Evolutionary conservation across 2,329 filamentous ascomycete species (phyloP).

Genomic region (Pestalotiopsis sp.): DNA sequence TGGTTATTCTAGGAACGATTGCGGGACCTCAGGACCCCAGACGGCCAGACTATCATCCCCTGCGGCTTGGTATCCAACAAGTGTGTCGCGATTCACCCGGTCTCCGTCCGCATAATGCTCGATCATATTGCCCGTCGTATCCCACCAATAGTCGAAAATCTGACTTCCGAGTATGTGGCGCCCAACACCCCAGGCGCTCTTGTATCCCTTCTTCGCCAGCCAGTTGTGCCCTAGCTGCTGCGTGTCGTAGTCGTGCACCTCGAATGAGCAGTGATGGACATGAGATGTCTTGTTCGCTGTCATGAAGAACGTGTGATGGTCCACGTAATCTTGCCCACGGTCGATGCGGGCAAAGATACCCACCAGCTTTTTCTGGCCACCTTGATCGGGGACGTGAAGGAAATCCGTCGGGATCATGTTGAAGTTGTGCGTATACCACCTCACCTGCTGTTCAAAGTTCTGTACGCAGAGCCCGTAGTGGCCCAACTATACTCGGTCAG

Average conservation of each 20-base stretch:
- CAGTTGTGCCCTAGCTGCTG: constrained; percentile 60
- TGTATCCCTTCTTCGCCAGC: constrained; percentile 51
- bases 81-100: constrained; percentile 51
- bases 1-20: not conserved
- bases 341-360: constrained; percentile 52
- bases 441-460: constrained; percentile 30
- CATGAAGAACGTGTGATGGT: constrained; percentile 59
- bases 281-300: constrained; percentile 29
- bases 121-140: constrained; percentile 41
- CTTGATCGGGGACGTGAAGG: constrained; percentile 15
- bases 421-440: constrained; percentile 33
- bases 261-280: constrained; percentile 58
- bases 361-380: constrained; percentile 21
- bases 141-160: constrained; percentile 50
- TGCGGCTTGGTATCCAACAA: not conserved
- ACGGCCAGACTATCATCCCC: constrained; percentile 14
- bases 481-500: not conserved
- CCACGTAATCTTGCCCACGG: constrained; percentile 45
- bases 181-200: constrained; percentile 59
- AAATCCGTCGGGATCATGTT: constrained; percentile 32
- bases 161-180: constrained; percentile 59
- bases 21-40: not conserved
- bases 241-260: constrained; percentile 60
- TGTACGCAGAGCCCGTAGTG: constrained; percentile 12
- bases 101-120: constrained; percentile 63